Base-by-base conservation (phyloP, 164 flowering plant genomes). In the Liquidambar formosana region DNA sequence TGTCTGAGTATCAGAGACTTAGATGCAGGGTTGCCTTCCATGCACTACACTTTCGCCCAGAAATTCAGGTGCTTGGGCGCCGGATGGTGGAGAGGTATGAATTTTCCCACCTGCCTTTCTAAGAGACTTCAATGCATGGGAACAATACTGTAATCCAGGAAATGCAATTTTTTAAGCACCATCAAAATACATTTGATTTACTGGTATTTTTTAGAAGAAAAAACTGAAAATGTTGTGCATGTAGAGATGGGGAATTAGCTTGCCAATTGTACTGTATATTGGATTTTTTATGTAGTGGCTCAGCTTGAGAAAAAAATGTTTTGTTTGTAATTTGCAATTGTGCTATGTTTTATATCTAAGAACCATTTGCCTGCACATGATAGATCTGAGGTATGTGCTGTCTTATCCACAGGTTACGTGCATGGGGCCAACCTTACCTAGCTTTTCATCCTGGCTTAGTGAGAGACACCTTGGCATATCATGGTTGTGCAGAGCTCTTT, bases 401-500 rank as follows among this genome's bases (percentile, higher is more conserved):
- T 63, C 10, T 75, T 61, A 22, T 77, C 15, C 23, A 49, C 82
- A 96, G 99, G 84, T 82, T 96, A 73, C 79, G 87, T 65, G 81
- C 79, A 61, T 84, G 76, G 79, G 90, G 92, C 57, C 92, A 83
- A 77, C 97, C 98, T 63, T 91, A 84, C 77, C 78, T 96, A 57
- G 91, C 91, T 60, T 93, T 75, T 73, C 93, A 93, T 81, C 94
- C 98, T 68, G 98, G 99, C 66, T 80, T 96, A 52, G 78, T 79
- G 61, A 88, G 99, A 73, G 93, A 89, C 19, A 73, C 84, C 26
- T 83, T 96, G 72, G 99, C 99, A 46, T 93, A 90, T 75, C 94
- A 96, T 86, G 99, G 99, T 15, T 96, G 99, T 81, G 96, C 96
- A 51, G 99, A 96, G 73, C 93, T 96, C 68, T 96, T 93, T 67